These are phyloP conservation scores for Aristolochia fimbriata DNA, from an alignment of 164 flowering plant species.

Conservation along the genomic window DNA sequence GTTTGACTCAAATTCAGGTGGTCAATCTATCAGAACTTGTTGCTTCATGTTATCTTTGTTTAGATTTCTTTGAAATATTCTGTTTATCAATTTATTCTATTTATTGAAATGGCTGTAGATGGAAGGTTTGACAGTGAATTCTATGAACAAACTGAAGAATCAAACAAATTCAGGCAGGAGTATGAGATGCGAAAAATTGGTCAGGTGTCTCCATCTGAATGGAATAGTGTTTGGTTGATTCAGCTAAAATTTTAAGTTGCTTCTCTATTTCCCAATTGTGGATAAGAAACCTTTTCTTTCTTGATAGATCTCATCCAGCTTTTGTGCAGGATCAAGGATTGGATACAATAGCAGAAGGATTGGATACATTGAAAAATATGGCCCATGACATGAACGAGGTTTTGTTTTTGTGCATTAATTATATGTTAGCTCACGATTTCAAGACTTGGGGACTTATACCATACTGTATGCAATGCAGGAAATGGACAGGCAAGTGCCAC, in stretches of 20 bases:
- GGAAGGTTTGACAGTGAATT: conserved; percentile 61
- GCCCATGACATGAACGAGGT: conserved; percentile 97
- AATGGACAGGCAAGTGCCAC: conserved; percentile 87
- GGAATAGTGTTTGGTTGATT: background rate
- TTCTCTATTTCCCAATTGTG: background rate
- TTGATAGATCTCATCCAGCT: background rate
- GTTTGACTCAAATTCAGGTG: conserved; percentile 59
- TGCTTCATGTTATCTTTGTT: background rate
- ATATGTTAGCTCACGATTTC: background rate
- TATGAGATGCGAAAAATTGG: conserved; percentile 86
- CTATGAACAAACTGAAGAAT: conserved; percentile 59
- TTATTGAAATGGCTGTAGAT: conserved; percentile 27
- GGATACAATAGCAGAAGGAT: conserved; percentile 81
- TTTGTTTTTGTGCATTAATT: conserved; percentile 2
- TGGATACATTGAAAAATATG: conserved; percentile 90
- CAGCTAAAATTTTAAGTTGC: background rate
- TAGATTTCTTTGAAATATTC: background rate
- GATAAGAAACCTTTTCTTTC: background rate
- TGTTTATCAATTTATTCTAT: background rate
- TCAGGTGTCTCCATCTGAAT: conserved; percentile 32
- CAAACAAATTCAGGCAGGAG: conserved; percentile 72
- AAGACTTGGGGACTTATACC: background rate
- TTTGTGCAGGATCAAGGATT: conserved; percentile 81
- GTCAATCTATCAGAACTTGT: background rate
- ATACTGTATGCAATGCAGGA: conserved; percentile 40